Evolutionary conservation across 495 filamentous ascomycete genomes (phyloP).

Genomic region (Bryoglossum gracile): DNA sequence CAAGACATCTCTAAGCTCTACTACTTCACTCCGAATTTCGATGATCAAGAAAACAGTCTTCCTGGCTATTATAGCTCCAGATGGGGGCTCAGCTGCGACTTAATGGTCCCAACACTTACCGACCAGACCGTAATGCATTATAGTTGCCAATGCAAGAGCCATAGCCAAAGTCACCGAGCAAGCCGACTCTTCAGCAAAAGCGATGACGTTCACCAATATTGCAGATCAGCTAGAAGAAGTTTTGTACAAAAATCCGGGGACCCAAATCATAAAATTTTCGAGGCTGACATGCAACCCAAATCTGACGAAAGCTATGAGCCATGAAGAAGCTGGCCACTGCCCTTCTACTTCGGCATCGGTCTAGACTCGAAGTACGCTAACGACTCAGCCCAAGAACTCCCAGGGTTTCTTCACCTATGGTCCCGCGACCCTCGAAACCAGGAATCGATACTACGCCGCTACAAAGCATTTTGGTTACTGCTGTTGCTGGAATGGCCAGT

Average conservation of each 20-base stretch:
- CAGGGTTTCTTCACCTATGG: constrained; percentile 36
- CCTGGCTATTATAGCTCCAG: constrained; percentile 33
- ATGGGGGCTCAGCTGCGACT: constrained; percentile 28
- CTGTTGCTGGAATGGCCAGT: constrained; percentile 41
- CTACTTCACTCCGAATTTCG: constrained; percentile 35
- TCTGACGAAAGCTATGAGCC: constrained; percentile 30
- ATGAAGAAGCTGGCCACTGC: constrained; percentile 37
- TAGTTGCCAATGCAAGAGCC: constrained; percentile 38
- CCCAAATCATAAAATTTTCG: constrained; percentile 36
- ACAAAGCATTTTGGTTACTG: constrained; percentile 34
- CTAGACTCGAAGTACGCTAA: constrained; percentile 27
- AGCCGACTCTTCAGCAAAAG: constrained; percentile 24
- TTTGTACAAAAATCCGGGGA: constrained; percentile 34
- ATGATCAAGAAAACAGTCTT: constrained; percentile 39
- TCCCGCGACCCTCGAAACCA: constrained; percentile 37
- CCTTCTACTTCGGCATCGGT: constrained; percentile 38
- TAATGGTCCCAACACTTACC: constrained; percentile 36
- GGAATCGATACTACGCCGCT: constrained; percentile 34
- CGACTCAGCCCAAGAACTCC: constrained; percentile 27
- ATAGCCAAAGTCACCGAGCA: constrained; percentile 32
- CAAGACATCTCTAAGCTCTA: constrained; percentile 38
- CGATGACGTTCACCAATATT: constrained; percentile 27
- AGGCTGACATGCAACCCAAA: constrained; percentile 37
- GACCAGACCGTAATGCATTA: constrained; percentile 39
- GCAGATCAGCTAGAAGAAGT: constrained; percentile 29